These are phyloP conservation scores for Gnetum montanum DNA, from an alignment of 75 land plant genomes.

Conservation along the genomic window DNA sequence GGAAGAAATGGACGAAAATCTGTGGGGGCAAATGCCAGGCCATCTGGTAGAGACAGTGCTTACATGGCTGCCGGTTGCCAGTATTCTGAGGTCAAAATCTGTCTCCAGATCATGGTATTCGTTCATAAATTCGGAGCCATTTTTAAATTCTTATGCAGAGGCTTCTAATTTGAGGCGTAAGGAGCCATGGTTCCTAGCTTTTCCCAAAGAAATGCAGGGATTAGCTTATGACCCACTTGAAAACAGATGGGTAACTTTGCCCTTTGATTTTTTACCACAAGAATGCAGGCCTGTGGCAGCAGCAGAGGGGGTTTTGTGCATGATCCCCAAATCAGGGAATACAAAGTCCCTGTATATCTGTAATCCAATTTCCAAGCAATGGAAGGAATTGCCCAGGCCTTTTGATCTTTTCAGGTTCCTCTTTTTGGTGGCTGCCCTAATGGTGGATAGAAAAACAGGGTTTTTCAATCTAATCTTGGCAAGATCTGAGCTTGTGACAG, in stretches of 20 bases:
- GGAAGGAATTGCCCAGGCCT: slow-evolving; percentile 23
- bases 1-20: slow-evolving; percentile 1
- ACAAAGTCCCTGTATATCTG: slow-evolving; percentile 10
- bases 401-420: slow-evolving; percentile 19
- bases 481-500: slow-evolving; percentile 17
- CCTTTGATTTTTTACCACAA: slow-evolving; percentile 18
- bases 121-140: slow-evolving; percentile 10
- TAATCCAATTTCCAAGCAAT: slow-evolving; percentile 19
- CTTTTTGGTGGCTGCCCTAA: slow-evolving; percentile 14
- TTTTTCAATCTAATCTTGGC: slow-evolving; percentile 12
- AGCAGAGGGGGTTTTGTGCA: slow-evolving; percentile 17
- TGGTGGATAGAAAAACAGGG: neutral
- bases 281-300: slow-evolving; percentile 16
- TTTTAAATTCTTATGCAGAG: slow-evolving; percentile 4
- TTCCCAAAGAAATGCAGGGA: slow-evolving; percentile 16
- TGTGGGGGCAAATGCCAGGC: slow-evolving; percentile 14
- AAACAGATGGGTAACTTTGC: slow-evolving; percentile 16
- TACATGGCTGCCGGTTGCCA: slow-evolving; percentile 16
- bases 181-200: slow-evolving; percentile 15
- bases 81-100: slow-evolving; percentile 18
- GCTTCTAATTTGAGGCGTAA: neutral
- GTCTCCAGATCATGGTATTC: slow-evolving; percentile 22
- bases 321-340: slow-evolving; percentile 11
- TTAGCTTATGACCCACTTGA: slow-evolving; percentile 17
- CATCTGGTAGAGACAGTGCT: slow-evolving; percentile 20